Evolutionary conservation across 2,329 filamentous ascomycete species (phyloP).

Genomic region (Pleomassaria siparia): DNA sequence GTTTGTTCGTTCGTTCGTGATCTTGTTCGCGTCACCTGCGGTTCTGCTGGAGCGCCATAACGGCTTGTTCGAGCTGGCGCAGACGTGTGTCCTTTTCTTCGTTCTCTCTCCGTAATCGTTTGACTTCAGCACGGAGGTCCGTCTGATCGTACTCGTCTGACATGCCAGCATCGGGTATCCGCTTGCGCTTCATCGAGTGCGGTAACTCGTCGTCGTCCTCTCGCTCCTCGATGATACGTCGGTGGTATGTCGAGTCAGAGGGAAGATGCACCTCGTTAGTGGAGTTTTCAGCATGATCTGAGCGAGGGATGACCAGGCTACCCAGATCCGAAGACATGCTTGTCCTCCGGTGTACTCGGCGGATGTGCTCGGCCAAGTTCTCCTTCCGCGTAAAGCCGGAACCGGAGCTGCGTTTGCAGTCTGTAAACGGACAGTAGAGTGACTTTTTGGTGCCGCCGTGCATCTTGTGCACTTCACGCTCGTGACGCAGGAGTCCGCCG

Average conservation of each 20-base stretch:
- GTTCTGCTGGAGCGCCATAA: slow-evolving; percentile 38
- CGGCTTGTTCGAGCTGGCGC: slow-evolving; percentile 37
- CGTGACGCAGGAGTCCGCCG: slow-evolving; percentile 83
- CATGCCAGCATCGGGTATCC: slow-evolving; percentile 28
- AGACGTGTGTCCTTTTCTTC: slow-evolving; percentile 44
- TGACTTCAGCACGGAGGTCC: slow-evolving; percentile 43
- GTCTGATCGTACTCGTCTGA: slow-evolving; percentile 24
- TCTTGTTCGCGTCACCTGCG: slow-evolving; percentile 18
- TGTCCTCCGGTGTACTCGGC: slow-evolving; percentile 70
- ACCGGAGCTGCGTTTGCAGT: slow-evolving; percentile 86
- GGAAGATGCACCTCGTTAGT: slow-evolving; percentile 21
- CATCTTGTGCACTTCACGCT: slow-evolving; percentile 90
- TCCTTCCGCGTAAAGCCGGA: slow-evolving; percentile 92
- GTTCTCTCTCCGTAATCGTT: slow-evolving; percentile 44
- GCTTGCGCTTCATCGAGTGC: slow-evolving; percentile 35
- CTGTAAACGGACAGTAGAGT: slow-evolving; percentile 79
- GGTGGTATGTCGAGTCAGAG: slow-evolving; percentile 30
- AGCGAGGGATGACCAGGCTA: slow-evolving; percentile 29
- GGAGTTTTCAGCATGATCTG: slow-evolving; percentile 19
- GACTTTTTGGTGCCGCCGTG: slow-evolving; percentile 86
- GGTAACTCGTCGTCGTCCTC: slow-evolving; percentile 28
- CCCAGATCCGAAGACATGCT: slow-evolving; percentile 41
- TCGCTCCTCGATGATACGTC: slow-evolving; percentile 22
- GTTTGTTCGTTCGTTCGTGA: slow-evolving; percentile 8
- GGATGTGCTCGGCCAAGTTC: slow-evolving; percentile 90